A percentile compares a stretch with the other conserved stretches of the same genome.
These are phyloP conservation scores for Apiotrichum sp. DNA, from an alignment of 1,284 basidiomycete genomes.

Conservation along the genomic window DNA sequence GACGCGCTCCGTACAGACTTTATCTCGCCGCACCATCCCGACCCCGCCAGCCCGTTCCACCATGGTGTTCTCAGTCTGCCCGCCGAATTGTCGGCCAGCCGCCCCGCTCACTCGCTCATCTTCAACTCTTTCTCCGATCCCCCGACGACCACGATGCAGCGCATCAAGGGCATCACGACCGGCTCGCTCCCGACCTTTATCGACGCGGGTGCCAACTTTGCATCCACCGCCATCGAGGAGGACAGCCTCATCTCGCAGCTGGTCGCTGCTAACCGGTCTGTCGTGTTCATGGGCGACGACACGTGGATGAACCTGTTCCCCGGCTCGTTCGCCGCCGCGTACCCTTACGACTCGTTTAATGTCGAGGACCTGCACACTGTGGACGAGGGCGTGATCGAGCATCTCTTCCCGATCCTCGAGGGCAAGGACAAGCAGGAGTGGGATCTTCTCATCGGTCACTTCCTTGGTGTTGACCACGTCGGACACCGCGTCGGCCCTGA, in stretches of 20 bases:
- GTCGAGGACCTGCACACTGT: constrained; percentile 97
- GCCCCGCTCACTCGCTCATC: constrained; percentile 70
- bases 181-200: constrained; percentile 95
- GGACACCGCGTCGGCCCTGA: constrained; percentile 91
- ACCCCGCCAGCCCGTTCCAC: constrained; percentile 62
- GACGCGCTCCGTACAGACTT: constrained; percentile 96
- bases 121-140: constrained; percentile 89
- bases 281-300: constrained; percentile 86
- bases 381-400: constrained; percentile 76
- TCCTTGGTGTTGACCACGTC: constrained; percentile 95
- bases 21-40: constrained; percentile 59
- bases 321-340: constrained; percentile 63
- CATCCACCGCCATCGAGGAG: constrained; percentile 74
- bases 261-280: constrained; percentile 43
- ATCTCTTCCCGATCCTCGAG: constrained; percentile 74
- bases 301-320: constrained; percentile 93
- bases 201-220: constrained; percentile 88
- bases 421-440: constrained; percentile 50
- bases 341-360: constrained; percentile 94
- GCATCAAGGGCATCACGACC: constrained; percentile 91
- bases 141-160: constrained; percentile 90
- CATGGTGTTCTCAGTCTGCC: constrained; percentile 80
- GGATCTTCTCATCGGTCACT: constrained; percentile 87
- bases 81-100: constrained; percentile 56
- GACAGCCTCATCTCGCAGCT: constrained; percentile 68